Conservation (phyloP, 257 asterid species). For the Handroanthus guayacan region DNA sequence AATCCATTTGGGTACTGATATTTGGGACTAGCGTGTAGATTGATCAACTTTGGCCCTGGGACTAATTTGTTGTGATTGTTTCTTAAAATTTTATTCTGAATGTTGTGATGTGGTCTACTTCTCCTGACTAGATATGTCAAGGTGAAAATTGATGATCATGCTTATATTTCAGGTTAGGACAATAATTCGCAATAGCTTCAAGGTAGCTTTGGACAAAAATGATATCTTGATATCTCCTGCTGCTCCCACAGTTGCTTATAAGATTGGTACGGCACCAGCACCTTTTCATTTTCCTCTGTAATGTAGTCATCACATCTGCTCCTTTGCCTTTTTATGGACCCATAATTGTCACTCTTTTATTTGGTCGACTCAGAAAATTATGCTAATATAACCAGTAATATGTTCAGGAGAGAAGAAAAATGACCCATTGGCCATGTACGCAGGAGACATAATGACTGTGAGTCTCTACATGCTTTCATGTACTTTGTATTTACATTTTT, state of each 20-base stretch:
- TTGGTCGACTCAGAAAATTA: neutral
- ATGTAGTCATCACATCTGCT: neutral
- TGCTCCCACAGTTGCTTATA: slow-evolving; percentile 93
- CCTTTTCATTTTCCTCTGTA: slow-evolving; percentile 25
- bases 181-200: slow-evolving; percentile 76
- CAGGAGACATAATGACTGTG: slow-evolving; percentile 98
- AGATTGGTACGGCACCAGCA: slow-evolving; percentile 59
- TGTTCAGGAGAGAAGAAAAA: slow-evolving; percentile 95
- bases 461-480: slow-evolving; percentile 42
- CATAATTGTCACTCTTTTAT: slow-evolving; percentile 14
- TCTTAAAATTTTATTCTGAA: slow-evolving; percentile 13
- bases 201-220: slow-evolving; percentile 71
- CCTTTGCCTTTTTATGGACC: neutral
- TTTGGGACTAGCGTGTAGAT: slow-evolving; percentile 9
- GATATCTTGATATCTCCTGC: slow-evolving; percentile 97
- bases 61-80: slow-evolving; percentile 18
- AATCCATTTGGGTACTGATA: neutral
- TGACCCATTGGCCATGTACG: slow-evolving; percentile 98
- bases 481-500: neutral
- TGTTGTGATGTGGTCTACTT: slow-evolving; percentile 20
- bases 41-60: slow-evolving; percentile 4
- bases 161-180: slow-evolving; percentile 76
- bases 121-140: slow-evolving; percentile 15
- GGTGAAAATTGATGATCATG: slow-evolving; percentile 31
- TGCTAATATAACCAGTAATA: slow-evolving; percentile 28